Evolutionary conservation across 148 eudicot genomes (phyloP), one percentile per base, ranked within the genome.

Genomic region (Camellia sinensis): DNA sequence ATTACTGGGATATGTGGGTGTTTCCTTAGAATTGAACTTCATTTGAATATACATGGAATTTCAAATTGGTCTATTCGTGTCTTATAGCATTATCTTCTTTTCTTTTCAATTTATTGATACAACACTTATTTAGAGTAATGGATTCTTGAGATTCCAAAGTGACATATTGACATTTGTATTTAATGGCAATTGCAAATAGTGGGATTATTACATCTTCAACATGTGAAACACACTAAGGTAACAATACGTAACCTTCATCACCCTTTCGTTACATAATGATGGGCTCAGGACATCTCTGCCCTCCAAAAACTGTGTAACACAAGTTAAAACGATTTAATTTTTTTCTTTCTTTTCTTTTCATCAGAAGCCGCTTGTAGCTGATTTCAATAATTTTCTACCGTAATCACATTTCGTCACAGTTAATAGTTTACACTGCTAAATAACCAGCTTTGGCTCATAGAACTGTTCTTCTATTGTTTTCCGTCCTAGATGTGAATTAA

Each of bases 401-500:
- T 13, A 41, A 72, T 50, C 12, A 48, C 12, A 22, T 9, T 73
- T 54, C 18, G 37, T 22, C 64, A 6, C 57, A 60, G 64, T 48
- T 48, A 54, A 8, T 54, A 8, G 13, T 8, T 54, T 11, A 11
- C 10, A 0, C 3, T 10, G 7, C 15, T 50, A 7, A 65, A 40
- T 64, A 22, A 7, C 70, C 70, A 52, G 18, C 18, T 37, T 67
- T 53, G 59, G 50, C 14, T 17, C 48, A 52, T 11, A 41, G 19
- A 57, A 76, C 43, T 17, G 46, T 40, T 67, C 15, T 13, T 1
- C 5, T 67, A 14, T 29, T 29, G 37, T 17, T 9, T 78, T 76
- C 44, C 40, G 71, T 76, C 57, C 79, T 60, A 48, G 80, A 52
- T 41, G 62, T 77, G 7, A 4, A 14, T 9, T 8, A 65, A 29